Conservation (phyloP, 2,329 filamentous ascomycete genomes). For the Colletotrichum australisinense region DNA sequence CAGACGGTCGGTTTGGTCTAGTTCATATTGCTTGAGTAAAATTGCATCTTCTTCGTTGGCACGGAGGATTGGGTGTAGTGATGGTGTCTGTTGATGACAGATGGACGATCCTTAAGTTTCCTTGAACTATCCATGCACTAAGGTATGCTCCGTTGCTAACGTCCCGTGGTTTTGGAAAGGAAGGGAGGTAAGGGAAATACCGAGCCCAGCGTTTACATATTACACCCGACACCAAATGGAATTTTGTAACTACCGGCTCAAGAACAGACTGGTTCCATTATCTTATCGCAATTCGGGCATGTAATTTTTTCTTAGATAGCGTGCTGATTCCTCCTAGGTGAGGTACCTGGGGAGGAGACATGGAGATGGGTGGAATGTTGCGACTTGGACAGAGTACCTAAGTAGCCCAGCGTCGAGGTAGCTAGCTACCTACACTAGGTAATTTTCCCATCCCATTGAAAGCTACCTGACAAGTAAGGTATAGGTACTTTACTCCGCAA, state of each 20-base stretch:
- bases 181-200: neutral
- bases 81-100: neutral
- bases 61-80: neutral
- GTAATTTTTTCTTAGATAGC: no score
- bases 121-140: neutral
- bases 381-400: no score
- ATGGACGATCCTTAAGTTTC: neutral
- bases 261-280: neutral
- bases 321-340: no score
- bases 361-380: neutral
- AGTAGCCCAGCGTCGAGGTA: no score
- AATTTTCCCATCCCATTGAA: neutral
- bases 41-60: neutral
- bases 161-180: neutral
- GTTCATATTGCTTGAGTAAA: neutral
- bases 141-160: neutral
- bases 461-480: neutral
- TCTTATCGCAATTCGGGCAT: neutral
- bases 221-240: neutral
- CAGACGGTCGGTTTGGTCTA: neutral
- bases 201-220: neutral
- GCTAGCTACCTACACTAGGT: no score
- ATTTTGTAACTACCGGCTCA: neutral
- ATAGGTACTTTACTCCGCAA: neutral
- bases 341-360: neutral